Evolutionary conservation across 495 filamentous ascomycete genomes (phyloP).

Genomic region (Ascodesmis nigricans): DNA sequence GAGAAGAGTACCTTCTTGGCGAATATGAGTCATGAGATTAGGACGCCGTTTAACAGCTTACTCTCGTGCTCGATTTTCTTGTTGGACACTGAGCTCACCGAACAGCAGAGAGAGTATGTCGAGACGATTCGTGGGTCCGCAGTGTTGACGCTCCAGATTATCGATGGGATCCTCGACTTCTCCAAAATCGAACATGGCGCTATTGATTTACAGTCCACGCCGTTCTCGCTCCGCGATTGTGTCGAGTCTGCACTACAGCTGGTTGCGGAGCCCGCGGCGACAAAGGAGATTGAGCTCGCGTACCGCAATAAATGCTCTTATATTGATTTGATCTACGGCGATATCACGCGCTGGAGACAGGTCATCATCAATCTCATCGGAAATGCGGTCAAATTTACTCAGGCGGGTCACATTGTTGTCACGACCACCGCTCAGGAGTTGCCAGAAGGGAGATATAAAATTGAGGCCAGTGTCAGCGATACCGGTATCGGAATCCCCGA

Average conservation of each 20-base stretch:
- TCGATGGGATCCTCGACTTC: constrained; percentile 51
- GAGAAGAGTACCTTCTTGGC: constrained; percentile 21
- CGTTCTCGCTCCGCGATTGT: constrained; percentile 43
- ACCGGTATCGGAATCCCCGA: constrained; percentile 21
- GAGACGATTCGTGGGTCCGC: constrained; percentile 48
- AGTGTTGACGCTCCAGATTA: constrained; percentile 41
- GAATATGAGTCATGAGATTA: constrained; percentile 11
- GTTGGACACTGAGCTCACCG: constrained; percentile 35
- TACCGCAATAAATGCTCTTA: constrained; percentile 42
- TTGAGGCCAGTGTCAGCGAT: constrained; percentile 18
- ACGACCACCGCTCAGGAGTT: constrained; percentile 14
- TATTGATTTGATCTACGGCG: constrained; percentile 40
- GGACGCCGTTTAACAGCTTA: constrained; percentile 21
- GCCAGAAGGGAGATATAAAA: constrained; percentile 12
- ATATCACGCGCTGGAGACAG: constrained; percentile 44
- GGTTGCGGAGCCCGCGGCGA: constrained; percentile 40
- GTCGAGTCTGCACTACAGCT: constrained; percentile 50
- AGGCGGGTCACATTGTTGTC: constrained; percentile 36
- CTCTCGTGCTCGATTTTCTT: constrained; percentile 22
- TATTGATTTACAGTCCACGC: constrained; percentile 40
- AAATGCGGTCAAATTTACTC: constrained; percentile 51
- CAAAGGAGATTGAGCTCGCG: constrained; percentile 46
- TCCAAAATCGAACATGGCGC: constrained; percentile 50
- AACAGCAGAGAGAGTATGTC: constrained; percentile 31
- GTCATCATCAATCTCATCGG: constrained; percentile 43